A percentile compares a stretch with the other conserved stretches of the same genome.
Conservation (phyloP, 2,329 filamentous ascomycete species). For the Colletotrichum chrysophilum region DNA sequence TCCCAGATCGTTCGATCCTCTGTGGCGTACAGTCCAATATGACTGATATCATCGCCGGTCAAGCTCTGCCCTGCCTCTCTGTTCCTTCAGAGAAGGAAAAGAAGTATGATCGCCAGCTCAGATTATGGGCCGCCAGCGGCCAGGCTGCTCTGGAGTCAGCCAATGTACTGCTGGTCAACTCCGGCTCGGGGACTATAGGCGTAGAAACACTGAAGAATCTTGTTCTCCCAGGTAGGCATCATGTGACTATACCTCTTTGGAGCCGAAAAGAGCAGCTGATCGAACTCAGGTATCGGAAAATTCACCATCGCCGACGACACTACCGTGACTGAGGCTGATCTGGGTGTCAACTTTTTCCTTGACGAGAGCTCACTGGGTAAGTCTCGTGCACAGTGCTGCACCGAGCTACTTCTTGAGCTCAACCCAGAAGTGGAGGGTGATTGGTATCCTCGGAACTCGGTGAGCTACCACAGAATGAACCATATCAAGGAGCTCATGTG, state of each 20-base stretch:
- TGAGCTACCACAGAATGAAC: constrained; percentile 32
- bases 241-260: background rate
- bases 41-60: constrained; percentile 49
- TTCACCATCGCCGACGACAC: constrained; percentile 90
- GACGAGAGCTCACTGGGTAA: constrained; percentile 79
- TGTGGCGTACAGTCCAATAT: constrained; percentile 29
- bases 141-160: constrained; percentile 90
- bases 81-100: constrained; percentile 67
- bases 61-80: constrained; percentile 53
- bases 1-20: background rate
- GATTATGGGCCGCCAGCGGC: constrained; percentile 92
- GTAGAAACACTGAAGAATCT: constrained; percentile 95
- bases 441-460: constrained; percentile 62
- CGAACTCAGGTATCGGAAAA: constrained; percentile 73
- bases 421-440: constrained; percentile 90
- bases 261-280: constrained; percentile 24
- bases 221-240: constrained; percentile 75
- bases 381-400: constrained; percentile 78
- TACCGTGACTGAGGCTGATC: constrained; percentile 77
- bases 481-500: background rate
- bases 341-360: constrained; percentile 97
- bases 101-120: constrained; percentile 94
- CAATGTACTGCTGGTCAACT: constrained; percentile 90
- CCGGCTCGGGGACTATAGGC: constrained; percentile 83
- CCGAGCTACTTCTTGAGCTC: constrained; percentile 80